These are phyloP conservation scores for Ceratocystis cacaofunesta DNA, from an alignment of 2,329 filamentous ascomycete genomes.

Conservation along the genomic window DNA sequence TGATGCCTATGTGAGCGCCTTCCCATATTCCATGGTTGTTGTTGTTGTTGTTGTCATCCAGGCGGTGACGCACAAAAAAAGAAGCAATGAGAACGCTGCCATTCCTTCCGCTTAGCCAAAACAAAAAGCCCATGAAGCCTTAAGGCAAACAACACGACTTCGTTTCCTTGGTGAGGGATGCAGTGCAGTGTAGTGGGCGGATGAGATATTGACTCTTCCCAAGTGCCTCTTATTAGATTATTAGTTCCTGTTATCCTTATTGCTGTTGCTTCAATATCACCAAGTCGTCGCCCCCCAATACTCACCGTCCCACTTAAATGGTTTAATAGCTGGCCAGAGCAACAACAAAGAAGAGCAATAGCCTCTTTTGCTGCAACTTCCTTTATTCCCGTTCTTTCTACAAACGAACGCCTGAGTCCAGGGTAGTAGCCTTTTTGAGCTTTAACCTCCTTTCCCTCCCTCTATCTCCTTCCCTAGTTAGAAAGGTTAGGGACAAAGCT, in stretches of 20 bases:
- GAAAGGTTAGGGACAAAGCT: neutral
- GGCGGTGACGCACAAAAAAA: neutral
- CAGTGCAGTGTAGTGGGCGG: neutral
- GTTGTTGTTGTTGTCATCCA: neutral
- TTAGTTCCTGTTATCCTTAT: neutral
- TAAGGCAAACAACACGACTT: neutral
- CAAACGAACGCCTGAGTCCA: neutral
- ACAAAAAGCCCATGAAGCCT: neutral
- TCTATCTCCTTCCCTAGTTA: neutral
- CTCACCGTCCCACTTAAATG: neutral
- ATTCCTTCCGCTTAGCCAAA: slow-evolving; percentile 1
- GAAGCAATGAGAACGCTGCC: neutral
- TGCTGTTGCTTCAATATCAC: neutral
- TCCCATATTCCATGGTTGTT: neutral
- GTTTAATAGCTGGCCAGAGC: neutral
- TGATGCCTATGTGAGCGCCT: no score
- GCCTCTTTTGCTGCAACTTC: neutral
- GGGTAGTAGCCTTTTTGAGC: neutral
- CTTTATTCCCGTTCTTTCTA: neutral
- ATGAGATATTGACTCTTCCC: neutral
- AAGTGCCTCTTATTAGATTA: neutral
- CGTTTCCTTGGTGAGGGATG: slow-evolving; percentile 3
- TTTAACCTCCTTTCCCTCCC: neutral
- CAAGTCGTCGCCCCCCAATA: neutral
- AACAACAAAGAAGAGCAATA: slow-evolving; percentile 1